A percentile compares a stretch with the other conserved stretches of the same genome.
Conservation (phyloP, 768 basidiomycete species). For the Brasilioporus rufonigricans region DNA sequence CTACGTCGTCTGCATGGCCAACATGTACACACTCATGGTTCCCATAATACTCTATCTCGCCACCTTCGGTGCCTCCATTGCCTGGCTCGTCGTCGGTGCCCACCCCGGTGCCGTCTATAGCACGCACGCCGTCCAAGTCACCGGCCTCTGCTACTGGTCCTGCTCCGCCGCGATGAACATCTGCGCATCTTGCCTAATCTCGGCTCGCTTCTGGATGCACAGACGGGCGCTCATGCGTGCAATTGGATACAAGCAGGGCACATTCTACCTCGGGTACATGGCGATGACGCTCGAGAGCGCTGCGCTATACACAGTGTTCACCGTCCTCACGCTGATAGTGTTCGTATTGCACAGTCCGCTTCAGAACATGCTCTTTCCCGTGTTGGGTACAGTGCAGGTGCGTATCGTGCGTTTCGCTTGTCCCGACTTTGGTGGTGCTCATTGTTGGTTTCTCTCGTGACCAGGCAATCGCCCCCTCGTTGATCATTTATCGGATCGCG, state of each 20-base stretch:
- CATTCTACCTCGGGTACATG: conserved; percentile 25
- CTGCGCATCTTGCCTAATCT: conserved; percentile 15
- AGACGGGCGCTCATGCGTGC: conserved; percentile 10
- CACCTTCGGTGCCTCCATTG: conserved; percentile 15
- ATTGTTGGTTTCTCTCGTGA: neutral
- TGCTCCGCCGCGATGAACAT: conserved; percentile 18
- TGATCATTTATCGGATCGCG: conserved; percentile 24
- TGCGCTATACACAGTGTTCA: conserved; percentile 13
- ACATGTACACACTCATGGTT: neutral
- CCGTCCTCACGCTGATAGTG: conserved; percentile 8
- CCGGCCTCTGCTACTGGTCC: conserved; percentile 13
- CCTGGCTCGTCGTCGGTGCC: conserved; percentile 15
- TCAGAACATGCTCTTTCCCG: conserved; percentile 22
- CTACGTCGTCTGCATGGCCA: conserved; percentile 18
- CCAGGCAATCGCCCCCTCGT: conserved; percentile 17
- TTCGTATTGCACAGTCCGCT: conserved; percentile 23
- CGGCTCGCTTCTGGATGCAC: conserved; percentile 17
- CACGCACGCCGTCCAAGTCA: conserved; percentile 10
- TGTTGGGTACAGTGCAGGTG: conserved; percentile 23
- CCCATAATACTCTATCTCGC: conserved; percentile 16
- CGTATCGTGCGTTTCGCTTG: neutral
- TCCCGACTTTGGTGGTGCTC: neutral
- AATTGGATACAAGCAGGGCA: conserved; percentile 9
- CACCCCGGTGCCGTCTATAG: conserved; percentile 18
- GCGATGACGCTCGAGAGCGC: conserved; percentile 28